A percentile compares a stretch with the other conserved stretches of the same genome.
Conservation (phyloP, 768 basidiomycete genomes). For the Terana coerulea region DNA sequence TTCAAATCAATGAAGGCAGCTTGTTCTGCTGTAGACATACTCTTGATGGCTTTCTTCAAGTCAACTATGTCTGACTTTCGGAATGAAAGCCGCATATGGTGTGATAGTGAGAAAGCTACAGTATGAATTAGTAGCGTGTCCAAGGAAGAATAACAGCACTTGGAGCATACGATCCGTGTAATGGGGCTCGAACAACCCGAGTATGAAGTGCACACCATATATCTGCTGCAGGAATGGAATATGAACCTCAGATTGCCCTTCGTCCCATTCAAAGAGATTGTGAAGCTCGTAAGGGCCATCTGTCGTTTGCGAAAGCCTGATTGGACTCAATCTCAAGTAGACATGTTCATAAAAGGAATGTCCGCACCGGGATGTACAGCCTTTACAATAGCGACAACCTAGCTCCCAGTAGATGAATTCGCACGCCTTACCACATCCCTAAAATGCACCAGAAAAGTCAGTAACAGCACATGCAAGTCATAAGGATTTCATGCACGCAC, state of each 20-base stretch:
- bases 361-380: neutral
- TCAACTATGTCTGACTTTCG: neutral
- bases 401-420: neutral
- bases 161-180: no score
- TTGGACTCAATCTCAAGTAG: neutral
- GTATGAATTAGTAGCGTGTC: no score
- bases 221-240: neutral
- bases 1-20: neutral
- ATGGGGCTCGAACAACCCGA: no score
- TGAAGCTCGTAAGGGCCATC: no score
- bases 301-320: no score
- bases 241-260: neutral
- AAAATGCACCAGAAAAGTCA: neutral
- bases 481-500: no score
- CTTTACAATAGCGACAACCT: neutral
- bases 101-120: no score
- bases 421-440: neutral
- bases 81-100: neutral
- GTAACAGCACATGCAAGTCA: neutral
- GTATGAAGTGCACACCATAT: neutral
- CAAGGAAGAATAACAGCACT: no score
- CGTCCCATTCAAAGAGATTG: neutral
- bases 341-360: neutral
- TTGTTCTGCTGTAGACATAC: neutral
- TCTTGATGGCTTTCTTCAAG: neutral